Conservation (phyloP, 164 flowering plant genomes). For the Berberis vulgaris region DNA sequence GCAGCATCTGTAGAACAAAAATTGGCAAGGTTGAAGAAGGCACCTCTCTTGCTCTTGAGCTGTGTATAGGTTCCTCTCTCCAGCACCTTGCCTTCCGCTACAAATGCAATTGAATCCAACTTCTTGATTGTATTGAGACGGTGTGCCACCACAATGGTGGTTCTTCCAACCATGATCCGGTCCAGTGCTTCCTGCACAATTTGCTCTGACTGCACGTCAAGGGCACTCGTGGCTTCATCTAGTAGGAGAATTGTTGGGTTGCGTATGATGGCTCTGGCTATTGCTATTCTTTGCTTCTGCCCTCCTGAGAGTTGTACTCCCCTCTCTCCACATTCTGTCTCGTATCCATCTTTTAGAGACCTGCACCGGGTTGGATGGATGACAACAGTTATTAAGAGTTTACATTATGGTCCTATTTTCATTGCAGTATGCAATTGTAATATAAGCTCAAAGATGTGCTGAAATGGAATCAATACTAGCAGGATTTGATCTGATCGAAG, state of each 20-base stretch:
- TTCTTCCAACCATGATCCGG: constrained; percentile 68
- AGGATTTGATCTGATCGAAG: too few species aligned
- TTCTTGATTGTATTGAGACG: constrained; percentile 78
- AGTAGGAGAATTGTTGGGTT: constrained; percentile 62
- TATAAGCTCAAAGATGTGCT: too few species aligned
- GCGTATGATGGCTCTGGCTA: constrained; percentile 79
- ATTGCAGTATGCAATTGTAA: too few species aligned
- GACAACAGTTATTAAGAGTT: background rate
- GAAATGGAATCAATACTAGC: too few species aligned
- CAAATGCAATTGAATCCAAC: constrained; percentile 59
- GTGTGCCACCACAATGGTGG: constrained; percentile 79
- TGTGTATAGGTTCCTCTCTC: constrained; percentile 66
- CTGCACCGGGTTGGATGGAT: constrained; percentile 17
- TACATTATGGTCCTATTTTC: too few species aligned
- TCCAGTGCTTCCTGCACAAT: constrained; percentile 81
- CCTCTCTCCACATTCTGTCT: constrained; percentile 84
- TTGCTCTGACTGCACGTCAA: constrained; percentile 83
- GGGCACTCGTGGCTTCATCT: constrained; percentile 93
- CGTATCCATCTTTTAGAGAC: constrained; percentile 70
- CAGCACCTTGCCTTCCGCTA: constrained; percentile 68
- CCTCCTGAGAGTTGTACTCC: constrained; percentile 93
- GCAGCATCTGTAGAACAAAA: background rate
- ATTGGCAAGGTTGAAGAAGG: constrained; percentile 59
- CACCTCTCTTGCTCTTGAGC: constrained; percentile 58
- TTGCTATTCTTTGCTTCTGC: constrained; percentile 83